Evolutionary conservation across 805 yeast species (phyloP).

Genomic region (Blastobotrys robertii): DNA sequence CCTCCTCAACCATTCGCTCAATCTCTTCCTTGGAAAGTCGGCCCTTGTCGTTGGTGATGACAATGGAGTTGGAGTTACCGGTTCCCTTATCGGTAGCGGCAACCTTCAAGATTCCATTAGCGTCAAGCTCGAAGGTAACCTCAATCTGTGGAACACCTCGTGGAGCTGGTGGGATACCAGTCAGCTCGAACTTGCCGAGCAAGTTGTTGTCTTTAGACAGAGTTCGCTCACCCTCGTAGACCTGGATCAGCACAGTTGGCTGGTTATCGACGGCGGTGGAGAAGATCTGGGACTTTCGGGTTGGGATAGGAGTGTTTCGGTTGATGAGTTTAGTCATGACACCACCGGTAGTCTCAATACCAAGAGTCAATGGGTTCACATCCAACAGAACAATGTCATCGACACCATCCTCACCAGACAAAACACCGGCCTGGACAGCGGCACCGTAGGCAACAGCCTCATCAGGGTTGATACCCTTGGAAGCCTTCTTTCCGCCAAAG

Average conservation of each 20-base stretch:
- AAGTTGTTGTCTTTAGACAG: constrained; percentile 87
- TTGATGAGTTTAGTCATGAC: constrained; percentile 92
- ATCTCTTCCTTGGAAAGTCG: constrained; percentile 89
- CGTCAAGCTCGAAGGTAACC: constrained; percentile 81
- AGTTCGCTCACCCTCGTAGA: constrained; percentile 93
- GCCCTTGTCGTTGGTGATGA: constrained; percentile 90
- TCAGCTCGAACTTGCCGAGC: constrained; percentile 77
- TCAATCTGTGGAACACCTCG: constrained; percentile 88
- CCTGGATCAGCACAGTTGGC: constrained; percentile 90
- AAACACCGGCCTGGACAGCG: constrained; percentile 97
- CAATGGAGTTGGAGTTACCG: constrained; percentile 83
- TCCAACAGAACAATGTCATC: constrained; percentile 84
- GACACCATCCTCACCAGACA: constrained; percentile 91
- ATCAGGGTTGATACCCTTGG: constrained; percentile 97
- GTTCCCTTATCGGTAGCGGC: constrained; percentile 89
- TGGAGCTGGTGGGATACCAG: constrained; percentile 85
- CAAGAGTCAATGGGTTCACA: constrained; percentile 88
- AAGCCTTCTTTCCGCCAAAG: constrained; percentile 92
- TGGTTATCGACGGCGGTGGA: constrained; percentile 96
- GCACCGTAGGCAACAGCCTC: constrained; percentile 99
- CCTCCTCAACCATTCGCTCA: constrained; percentile 96
- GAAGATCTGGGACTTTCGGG: constrained; percentile 89
- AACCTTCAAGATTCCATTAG: constrained; percentile 80
- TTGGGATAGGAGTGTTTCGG: constrained; percentile 93
- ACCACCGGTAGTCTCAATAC: constrained; percentile 97